Evolutionary conservation across 768 basidiomycete genomes (phyloP).

Genomic region (Rhodotorula sphaerocarpa): DNA sequence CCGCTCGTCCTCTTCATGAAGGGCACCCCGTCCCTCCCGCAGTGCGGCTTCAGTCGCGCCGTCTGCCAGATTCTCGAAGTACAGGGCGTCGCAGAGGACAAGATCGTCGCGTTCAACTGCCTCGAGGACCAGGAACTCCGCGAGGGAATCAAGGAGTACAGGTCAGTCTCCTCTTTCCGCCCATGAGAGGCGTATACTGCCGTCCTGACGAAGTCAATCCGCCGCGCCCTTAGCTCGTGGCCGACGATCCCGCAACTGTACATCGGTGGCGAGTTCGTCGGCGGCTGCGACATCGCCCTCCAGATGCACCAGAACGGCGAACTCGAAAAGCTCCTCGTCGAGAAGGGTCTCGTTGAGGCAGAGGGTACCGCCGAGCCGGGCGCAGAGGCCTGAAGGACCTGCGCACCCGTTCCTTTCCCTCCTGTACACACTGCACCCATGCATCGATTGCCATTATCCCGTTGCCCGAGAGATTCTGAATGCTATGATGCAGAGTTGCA

Average conservation of each 20-base stretch:
- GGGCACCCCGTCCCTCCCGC: conserved; percentile 72
- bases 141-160: conserved; percentile 86
- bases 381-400: not conserved
- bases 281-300: conserved; percentile 90
- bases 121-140: conserved; percentile 76
- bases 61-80: conserved; percentile 78
- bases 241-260: conserved; percentile 95
- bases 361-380: conserved; percentile 2
- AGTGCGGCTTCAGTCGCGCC: conserved; percentile 93
- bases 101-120: conserved; percentile 83
- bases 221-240: conserved; percentile 63
- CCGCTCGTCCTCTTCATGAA: conserved; percentile 98
- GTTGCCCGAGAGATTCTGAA: no score
- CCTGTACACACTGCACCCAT: no score
- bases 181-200: not conserved
- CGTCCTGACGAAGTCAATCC: not conserved
- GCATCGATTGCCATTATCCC: no score
- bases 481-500: no score
- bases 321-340: conserved; percentile 53
- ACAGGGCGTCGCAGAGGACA: conserved; percentile 62
- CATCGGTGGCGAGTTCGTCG: conserved; percentile 87
- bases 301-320: conserved; percentile 96
- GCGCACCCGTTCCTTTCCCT: no score
- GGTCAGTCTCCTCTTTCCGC: conserved; percentile 54
- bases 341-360: conserved; percentile 15